Percentiles rank a stretch among this genome's conserved stretches.
phyloP scores from a whole-genome alignment of 2,329 filamentous ascomycete genomes.

The Phaeosphaeria sp. region DNA sequence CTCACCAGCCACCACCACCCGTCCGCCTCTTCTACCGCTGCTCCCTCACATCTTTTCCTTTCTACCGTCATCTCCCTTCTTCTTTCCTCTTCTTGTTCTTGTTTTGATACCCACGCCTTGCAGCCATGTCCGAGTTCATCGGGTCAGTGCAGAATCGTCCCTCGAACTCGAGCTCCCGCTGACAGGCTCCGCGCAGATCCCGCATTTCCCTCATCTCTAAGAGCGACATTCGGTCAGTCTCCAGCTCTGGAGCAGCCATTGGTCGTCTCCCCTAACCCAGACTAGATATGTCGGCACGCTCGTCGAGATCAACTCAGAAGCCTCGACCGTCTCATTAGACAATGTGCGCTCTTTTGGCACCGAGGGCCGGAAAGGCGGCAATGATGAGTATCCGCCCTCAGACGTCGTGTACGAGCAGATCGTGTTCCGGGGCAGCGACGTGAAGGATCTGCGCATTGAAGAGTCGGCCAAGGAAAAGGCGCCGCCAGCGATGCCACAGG shows the following conservation, averaged over 20 bases:
- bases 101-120: conserved; percentile 32
- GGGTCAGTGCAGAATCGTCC: conserved; percentile 57
- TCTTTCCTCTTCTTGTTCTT: conserved; percentile 19
- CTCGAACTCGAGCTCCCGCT: conserved; percentile 42
- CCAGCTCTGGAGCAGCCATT: conserved; percentile 21
- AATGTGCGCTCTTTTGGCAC: conserved; percentile 95
- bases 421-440: conserved; percentile 96
- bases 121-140: conserved; percentile 66
- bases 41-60: conserved; percentile 24
- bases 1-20: conserved; percentile 16
- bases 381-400: conserved; percentile 82
- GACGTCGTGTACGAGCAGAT: conserved; percentile 97
- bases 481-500: conserved; percentile 81
- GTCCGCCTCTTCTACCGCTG: conserved; percentile 3
- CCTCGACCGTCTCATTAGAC: conserved; percentile 94
- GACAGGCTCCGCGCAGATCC: conserved; percentile 64
- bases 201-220: conserved; percentile 96
- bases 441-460: conserved; percentile 96
- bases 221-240: conserved; percentile 88
- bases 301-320: conserved; percentile 97
- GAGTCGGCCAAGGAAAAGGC: conserved; percentile 75
- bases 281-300: conserved; percentile 90
- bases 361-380: conserved; percentile 82
- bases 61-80: conserved; percentile 21
- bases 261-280: conserved; percentile 21